Evolutionary conservation across 768 basidiomycete species (phyloP), one percentile per base, ranked within the genome.

Genomic region (Lactarius vividus): DNA sequence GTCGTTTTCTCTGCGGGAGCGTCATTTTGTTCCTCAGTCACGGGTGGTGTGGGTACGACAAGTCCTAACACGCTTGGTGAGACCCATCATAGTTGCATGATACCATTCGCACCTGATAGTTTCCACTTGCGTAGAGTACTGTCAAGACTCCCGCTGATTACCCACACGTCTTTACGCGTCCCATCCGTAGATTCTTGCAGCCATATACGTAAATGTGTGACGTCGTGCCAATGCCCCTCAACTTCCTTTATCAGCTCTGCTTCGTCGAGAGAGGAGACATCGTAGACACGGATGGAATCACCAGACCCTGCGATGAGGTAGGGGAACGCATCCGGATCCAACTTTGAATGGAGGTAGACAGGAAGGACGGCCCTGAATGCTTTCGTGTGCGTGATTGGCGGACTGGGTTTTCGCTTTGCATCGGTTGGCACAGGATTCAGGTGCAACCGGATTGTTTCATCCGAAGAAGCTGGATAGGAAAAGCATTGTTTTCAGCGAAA

Each of bases 211-310:
- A 98, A 76, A 5, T 83, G 85, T 4, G 85, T 90, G 18, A 98
- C 87, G 71, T 97, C 93, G 70, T 93, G 93, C 85, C 89, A 93
- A 73, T 98, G 96, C 7, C 85, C 95, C 70, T 97, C 92, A 13
- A 92, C 77, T 71, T 87, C 85, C 31, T 82, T 79, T n/a, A 94
- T 74, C 33, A 92, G 75, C 65, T 90, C 89, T 1, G 87, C 87
- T 69, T 88, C 86, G 29, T 86, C 82, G 28, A 82, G 78, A 2
- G 82, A 79, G 2, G 91, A 88, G 39, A 94, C 77, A 73, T 97
- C 92, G 71, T 87, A 98, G 28, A 90, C 78, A 35, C 90, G 83
- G 62, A 99, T 85, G 52, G 86, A 76, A 74, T 98, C 96, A 55
- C 92, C 96, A 1, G 88, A 82, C 46, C 89, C 94, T 10, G 91